These are phyloP conservation scores for Botryotinia calthae DNA, from an alignment of 2,329 filamentous ascomycete species.

Conservation along the genomic window DNA sequence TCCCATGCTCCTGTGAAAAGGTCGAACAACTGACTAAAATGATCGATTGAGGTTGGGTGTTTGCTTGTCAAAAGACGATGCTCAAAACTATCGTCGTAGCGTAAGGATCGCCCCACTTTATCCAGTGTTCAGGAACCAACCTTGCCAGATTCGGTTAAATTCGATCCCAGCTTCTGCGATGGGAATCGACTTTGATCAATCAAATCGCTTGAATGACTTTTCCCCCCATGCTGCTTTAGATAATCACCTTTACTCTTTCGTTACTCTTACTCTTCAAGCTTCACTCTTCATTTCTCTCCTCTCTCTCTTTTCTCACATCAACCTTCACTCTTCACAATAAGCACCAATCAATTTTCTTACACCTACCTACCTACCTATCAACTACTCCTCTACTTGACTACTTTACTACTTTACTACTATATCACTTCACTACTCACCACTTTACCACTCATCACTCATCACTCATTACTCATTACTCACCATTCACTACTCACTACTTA, in stretches of 20 bases:
- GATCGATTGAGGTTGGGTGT: background rate
- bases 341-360: too few species aligned
- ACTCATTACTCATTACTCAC: too few species aligned
- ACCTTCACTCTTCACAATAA: background rate
- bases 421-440: too few species aligned
- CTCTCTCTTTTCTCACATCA: background rate
- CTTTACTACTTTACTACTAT: too few species aligned
- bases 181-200: background rate
- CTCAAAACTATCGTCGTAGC: background rate
- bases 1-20: background rate
- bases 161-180: background rate
- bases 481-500: background rate
- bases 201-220: background rate
- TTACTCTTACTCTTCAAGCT: too few species aligned
- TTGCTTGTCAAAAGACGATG: slow-evolving; percentile 6
- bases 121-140: background rate
- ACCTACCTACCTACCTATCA: too few species aligned
- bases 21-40: background rate
- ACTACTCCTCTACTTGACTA: too few species aligned
- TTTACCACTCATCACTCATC: background rate
- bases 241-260: background rate
- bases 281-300: background rate
- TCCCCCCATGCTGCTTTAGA: background rate
- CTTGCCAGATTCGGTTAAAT: background rate
- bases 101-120: slow-evolving; percentile 6